Conservation (phyloP, 768 basidiomycete species). For the Omphalotus guepiniiformis region DNA sequence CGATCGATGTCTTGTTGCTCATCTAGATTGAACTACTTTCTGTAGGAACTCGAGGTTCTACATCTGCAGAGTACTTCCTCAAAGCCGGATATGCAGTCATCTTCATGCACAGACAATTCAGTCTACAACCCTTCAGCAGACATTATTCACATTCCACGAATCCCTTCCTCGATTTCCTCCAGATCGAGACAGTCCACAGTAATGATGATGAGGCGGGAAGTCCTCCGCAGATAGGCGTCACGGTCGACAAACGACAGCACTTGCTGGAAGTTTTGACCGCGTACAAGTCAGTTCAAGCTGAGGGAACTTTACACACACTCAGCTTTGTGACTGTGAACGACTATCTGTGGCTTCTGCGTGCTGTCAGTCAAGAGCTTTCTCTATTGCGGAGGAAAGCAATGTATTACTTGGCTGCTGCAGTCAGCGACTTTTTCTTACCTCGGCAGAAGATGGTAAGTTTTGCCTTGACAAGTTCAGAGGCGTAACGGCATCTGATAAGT, state of each 20-base stretch:
- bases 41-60: conserved; percentile 90
- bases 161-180: conserved; percentile 93
- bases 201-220: too few relatives aligned
- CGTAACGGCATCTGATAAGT: neutral
- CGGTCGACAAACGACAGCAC: conserved; percentile 55
- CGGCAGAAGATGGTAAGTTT: conserved; percentile 76
- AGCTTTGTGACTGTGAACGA: conserved; percentile 95
- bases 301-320: conserved; percentile 75
- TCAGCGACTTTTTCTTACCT: conserved; percentile 97
- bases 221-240: conserved; percentile 57
- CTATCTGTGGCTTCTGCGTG: conserved; percentile 88
- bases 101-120: conserved; percentile 98
- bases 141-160: conserved; percentile 99
- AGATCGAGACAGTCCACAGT: conserved; percentile 57
- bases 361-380: conserved; percentile 75
- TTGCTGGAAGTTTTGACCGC: conserved; percentile 69
- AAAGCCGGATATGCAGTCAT: conserved; percentile 94
- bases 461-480: neutral
- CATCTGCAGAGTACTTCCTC: conserved; percentile 97
- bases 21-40: conserved; percentile 6
- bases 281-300: conserved; percentile 76
- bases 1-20: neutral
- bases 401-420: conserved; percentile 97
- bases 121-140: conserved; percentile 93
- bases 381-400: conserved; percentile 66